These are phyloP conservation scores for Acacia pycnantha DNA, from an alignment of 331 rosid genomes.

Conservation along the genomic window DNA sequence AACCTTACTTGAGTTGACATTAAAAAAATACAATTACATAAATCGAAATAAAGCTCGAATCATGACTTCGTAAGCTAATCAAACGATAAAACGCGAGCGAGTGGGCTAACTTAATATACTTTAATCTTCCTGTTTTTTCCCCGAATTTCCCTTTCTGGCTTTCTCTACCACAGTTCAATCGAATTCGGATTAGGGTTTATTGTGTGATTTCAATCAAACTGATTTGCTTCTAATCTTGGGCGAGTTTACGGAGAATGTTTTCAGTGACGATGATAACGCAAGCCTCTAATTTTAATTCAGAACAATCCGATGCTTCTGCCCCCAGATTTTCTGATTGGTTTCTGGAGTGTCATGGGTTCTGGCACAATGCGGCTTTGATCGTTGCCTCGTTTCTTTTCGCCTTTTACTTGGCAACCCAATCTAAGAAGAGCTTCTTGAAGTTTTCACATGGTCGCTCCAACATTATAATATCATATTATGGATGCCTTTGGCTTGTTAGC, in stretches of 20 bases:
- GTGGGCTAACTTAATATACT: too few species aligned
- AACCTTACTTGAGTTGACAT: too few species aligned
- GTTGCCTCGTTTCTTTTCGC: slow-evolving; percentile 40
- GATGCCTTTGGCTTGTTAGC: slow-evolving; percentile 44
- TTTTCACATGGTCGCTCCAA: slow-evolving; percentile 46
- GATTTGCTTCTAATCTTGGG: neutral
- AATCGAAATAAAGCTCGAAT: too few species aligned
- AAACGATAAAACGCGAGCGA: neutral
- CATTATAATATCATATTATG: slow-evolving; percentile 43
- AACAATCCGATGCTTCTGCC: slow-evolving; percentile 6
- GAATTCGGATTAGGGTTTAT: slow-evolving; percentile 19
- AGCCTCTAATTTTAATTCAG: slow-evolving; percentile 31
- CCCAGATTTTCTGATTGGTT: slow-evolving; percentile 46
- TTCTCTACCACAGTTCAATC: neutral
- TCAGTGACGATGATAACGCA: slow-evolving; percentile 41
- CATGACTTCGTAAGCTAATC: too few species aligned
- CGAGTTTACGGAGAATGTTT: slow-evolving; percentile 34
- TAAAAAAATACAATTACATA: too few species aligned
- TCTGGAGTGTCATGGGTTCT: slow-evolving; percentile 59
- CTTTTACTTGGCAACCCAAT: slow-evolving; percentile 38
- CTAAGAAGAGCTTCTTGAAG: slow-evolving; percentile 30
- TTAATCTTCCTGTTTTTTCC: too few species aligned
- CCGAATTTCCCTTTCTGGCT: neutral
- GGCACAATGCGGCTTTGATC: slow-evolving; percentile 38
- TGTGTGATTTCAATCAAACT: neutral